Evolutionary conservation across 2,329 filamentous ascomycete species (phyloP), one percentile per base, ranked within the genome.

Genomic region (Fusarium denticulatum): DNA sequence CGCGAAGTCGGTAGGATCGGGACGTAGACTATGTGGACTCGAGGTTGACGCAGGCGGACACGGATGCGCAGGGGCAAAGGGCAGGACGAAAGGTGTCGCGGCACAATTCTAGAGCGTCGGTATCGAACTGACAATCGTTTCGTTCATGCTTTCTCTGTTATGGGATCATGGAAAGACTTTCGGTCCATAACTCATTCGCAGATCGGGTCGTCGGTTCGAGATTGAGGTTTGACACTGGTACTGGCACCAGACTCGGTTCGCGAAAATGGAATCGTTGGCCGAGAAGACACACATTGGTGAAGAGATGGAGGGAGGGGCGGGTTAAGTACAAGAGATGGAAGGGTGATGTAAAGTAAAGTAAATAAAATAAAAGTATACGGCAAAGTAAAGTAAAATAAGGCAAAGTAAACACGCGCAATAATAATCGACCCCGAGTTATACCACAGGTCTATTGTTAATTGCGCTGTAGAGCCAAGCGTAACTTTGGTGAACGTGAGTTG

Each of bases 261-360:
- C 76, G 79, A 76, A 77, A 77, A 79, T 82, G 74, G 77, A 78
- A 76, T 76, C 78, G 80, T 77, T 73, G 79, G 81, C 78, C 76
- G 69, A 76, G 76, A 72, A 77, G 78, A 79, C 77, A 79, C 77
- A 81, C 81, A 83, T 83, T 82, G 77, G 80, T 73, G 75, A 64
- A 74, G 76, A 80, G 76, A 61, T 60, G 36, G 49, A 59, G 47
- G 45, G 60, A 40, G 49, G 60, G 57, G 49, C 28, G 30, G 42
- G 43, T 30, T 26, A 43, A 45, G 36, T 39, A 24, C 24, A 58
- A 43, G 50, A 63, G 58, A 64, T 30, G 36, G 26, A 26, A 45
- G 24, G 42, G 43, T 39, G 28, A 43, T 49, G 26, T 22, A 47
- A 28, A 47, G 45, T 28, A 30, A 30, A 43, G 30, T 49, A 65